A percentile compares a stretch with the other conserved stretches of the same genome.
These are phyloP conservation scores for Biscutella laevigata DNA, from an alignment of 441 rosid genomes.

Conservation along the genomic window DNA sequence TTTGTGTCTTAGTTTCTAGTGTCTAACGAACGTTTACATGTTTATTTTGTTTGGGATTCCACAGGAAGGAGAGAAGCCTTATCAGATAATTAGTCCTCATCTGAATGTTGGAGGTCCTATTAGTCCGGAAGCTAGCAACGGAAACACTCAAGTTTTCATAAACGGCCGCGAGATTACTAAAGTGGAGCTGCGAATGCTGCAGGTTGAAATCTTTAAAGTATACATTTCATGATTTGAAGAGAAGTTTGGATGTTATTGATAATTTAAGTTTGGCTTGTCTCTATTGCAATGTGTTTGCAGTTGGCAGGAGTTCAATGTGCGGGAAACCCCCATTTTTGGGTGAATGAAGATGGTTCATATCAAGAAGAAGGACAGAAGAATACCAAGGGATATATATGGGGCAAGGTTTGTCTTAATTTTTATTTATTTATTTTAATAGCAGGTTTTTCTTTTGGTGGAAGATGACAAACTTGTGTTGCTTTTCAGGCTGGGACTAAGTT, in stretches of 20 bases:
- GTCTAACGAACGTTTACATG: constrained; percentile 17
- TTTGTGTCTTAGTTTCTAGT: background rate
- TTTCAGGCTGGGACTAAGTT: constrained; percentile 75
- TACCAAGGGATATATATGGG: constrained; percentile 81
- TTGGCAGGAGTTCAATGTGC: constrained; percentile 91
- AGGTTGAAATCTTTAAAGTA: constrained; percentile 38
- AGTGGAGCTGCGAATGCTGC: constrained; percentile 82
- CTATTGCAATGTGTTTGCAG: constrained; percentile 33
- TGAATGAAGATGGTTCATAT: constrained; percentile 84
- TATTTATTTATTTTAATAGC: no score
- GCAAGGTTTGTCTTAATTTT: no score
- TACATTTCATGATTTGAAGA: constrained; percentile 13
- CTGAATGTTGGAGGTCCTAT: constrained; percentile 64
- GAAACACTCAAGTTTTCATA: constrained; percentile 72
- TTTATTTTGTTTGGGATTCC: constrained; percentile 26
- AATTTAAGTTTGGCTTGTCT: background rate
- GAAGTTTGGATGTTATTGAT: constrained; percentile 1
- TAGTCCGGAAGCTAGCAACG: constrained; percentile 61
- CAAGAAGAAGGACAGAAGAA: constrained; percentile 92
- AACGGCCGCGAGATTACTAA: constrained; percentile 86
- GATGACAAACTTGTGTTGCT: constrained; percentile 11
- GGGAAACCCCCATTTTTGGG: constrained; percentile 97
- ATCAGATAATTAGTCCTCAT: constrained; percentile 66
- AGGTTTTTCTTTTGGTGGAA: background rate
- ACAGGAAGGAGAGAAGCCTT: constrained; percentile 92